Evolutionary conservation across 73 alveolate genomes (phyloP).

Genomic region (Uronychia setigera): DNA sequence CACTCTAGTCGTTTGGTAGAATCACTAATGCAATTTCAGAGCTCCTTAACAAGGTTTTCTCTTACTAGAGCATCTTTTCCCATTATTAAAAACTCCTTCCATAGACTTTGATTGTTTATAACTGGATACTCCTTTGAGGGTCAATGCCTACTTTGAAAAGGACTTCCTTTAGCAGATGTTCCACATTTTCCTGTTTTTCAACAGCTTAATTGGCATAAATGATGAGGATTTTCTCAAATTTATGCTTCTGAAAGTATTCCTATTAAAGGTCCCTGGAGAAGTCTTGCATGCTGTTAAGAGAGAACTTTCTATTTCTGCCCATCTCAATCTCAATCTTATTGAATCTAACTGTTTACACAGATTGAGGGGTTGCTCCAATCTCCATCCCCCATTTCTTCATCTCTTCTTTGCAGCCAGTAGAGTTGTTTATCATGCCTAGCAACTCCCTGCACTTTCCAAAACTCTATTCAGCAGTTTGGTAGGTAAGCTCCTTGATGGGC

Average conservation of each 20-base stretch:
- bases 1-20: background rate
- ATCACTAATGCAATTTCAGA: background rate
- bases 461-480: background rate
- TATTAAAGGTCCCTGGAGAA: background rate
- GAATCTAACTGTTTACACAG: background rate
- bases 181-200: background rate
- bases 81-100: background rate
- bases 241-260: background rate
- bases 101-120: background rate
- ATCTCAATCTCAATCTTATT: background rate
- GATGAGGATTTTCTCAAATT: background rate
- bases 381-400: background rate
- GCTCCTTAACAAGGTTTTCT: background rate
- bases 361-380: background rate
- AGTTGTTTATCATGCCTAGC: background rate
- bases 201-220: background rate
- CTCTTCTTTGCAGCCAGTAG: background rate
- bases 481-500: constrained; percentile 83
- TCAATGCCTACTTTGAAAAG: background rate
- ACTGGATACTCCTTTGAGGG: background rate
- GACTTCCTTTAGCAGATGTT: background rate
- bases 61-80: background rate
- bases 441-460: background rate
- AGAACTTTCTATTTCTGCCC: background rate
- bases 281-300: background rate